Base-by-base conservation (phyloP, 331 rosid genomes). In the Acacia concinna region DNA sequence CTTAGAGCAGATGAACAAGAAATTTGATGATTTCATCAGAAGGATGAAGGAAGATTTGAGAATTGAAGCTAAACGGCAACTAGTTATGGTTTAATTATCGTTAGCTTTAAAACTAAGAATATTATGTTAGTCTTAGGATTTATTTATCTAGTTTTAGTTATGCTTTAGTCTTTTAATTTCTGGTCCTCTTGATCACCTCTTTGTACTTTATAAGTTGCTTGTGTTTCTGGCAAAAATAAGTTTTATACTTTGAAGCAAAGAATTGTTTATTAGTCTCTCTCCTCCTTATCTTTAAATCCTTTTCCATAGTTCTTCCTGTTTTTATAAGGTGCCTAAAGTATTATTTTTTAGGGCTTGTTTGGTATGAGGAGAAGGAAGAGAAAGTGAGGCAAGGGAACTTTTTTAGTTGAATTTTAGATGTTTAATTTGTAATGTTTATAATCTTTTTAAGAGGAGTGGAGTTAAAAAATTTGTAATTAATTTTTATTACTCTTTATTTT, bases 1-100 rank as follows among this genome's bases (percentile, higher is more conserved):
- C 9, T 84, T 88, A 64, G 98, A 93, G 81, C 97, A 93, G 56
- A 35, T 91, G 59, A 88, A 93, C 85, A 88, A 86, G 86, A 93
- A 84, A 59, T 87, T 93, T 75, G 98, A 93, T 49, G 98, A 93
- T 25, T 93, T 93, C 73, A 93, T 93, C 25, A 91, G 81, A 71
- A 93, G 76, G 78, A 88, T 91, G 92, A 93, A 85, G 88, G 88
- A 82, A 79, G 95, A 84, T 80, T 79, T 91, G 27, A 84, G 88
- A 68, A 71, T 89, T 60, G 92, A 93, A 88, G 91, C 97, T 82
- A 80, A 72, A 75, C 74, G 81, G 59, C 89, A 88, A 59, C 59
- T 86, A 23, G 85, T 90, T 30, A 84, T 84, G 84, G 91, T 86
- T 73, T 81, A 70, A 18, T n/a, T n/a, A 10, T 62, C 15, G 71